phyloP scores from a whole-genome alignment of 352 stramenopile species.

The Aphanomyces invadans region DNA sequence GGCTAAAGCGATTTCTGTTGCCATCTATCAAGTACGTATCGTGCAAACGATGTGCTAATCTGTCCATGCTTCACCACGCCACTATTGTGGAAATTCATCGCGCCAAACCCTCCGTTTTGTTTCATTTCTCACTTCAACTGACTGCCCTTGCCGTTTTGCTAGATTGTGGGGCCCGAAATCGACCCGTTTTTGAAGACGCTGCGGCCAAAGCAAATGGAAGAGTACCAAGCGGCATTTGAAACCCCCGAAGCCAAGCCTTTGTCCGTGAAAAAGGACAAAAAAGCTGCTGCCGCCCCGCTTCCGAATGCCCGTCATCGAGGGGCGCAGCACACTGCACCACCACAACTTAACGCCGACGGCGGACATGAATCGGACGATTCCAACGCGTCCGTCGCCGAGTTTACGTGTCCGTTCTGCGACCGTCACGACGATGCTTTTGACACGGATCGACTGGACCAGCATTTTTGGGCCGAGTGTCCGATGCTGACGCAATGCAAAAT shows the following conservation, averaged over 20 bases:
- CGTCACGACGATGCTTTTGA: constrained; percentile 82
- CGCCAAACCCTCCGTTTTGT: no score
- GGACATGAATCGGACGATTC: constrained; percentile 59
- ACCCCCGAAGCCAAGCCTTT: constrained; percentile 32
- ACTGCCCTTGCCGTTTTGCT: no score
- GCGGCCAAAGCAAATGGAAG: constrained; percentile 85
- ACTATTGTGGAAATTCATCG: background rate
- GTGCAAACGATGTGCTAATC: background rate
- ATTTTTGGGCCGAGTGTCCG: constrained; percentile 88
- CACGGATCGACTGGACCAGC: constrained; percentile 83
- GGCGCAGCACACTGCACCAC: no score
- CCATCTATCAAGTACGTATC: constrained; percentile 46
- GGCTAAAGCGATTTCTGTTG: constrained; percentile 80
- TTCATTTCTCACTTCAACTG: no score
- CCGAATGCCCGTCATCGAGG: background rate
- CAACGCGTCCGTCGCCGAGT: constrained; percentile 68
- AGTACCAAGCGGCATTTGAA: constrained; percentile 86
- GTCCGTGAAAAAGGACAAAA: constrained; percentile 28
- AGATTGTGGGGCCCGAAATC: constrained; percentile 51
- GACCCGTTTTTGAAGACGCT: constrained; percentile 73
- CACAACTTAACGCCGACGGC: no score
- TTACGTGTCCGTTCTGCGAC: constrained; percentile 89
- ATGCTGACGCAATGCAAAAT: constrained; percentile 90
- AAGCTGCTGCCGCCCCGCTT: constrained; percentile 23
- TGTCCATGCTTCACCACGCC: background rate